phyloP scores from a whole-genome alignment of 2,329 filamentous ascomycete species.

The Knufia petricola region DNA sequence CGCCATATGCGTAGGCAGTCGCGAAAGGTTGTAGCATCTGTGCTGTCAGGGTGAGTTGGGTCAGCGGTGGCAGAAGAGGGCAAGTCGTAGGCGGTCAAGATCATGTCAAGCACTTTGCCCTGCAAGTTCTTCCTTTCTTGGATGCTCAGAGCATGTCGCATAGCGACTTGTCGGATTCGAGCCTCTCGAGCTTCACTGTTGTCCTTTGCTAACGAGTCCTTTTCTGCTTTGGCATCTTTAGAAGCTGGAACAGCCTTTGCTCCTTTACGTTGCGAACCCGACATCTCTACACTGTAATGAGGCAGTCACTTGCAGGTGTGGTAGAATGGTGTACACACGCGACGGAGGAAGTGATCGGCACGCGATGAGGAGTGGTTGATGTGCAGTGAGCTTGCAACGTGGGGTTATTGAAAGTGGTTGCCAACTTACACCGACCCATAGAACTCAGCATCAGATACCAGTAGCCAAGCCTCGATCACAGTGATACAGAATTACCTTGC shows the following conservation, averaged over 20 bases:
- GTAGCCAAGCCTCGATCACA: no score
- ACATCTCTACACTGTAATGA: neutral
- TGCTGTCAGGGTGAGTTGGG: constrained; percentile 43
- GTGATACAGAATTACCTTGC: no score
- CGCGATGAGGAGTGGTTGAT: neutral
- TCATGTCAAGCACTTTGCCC: constrained; percentile 58
- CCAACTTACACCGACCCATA: no score
- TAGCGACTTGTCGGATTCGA: constrained; percentile 51
- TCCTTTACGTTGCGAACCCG: no score
- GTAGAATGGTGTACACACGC: neutral
- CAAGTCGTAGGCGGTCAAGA: constrained; percentile 61
- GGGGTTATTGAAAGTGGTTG: neutral
- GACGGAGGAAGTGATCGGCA: constrained; percentile 1
- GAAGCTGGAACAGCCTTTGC: neutral
- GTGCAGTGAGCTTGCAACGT: neutral
- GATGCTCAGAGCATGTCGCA: constrained; percentile 73
- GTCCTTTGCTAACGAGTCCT: neutral
- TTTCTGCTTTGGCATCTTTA: neutral
- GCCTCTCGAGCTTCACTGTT: constrained; percentile 15
- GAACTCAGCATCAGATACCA: no score
- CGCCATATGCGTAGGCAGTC: constrained; percentile 63
- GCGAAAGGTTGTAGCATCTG: constrained; percentile 59
- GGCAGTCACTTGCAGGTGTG: neutral
- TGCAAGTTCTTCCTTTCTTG: constrained; percentile 75
- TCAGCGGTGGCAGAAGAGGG: constrained; percentile 45